Conservation (phyloP, 352 stramenopile species). For the Phytophthora palmivora region DNA sequence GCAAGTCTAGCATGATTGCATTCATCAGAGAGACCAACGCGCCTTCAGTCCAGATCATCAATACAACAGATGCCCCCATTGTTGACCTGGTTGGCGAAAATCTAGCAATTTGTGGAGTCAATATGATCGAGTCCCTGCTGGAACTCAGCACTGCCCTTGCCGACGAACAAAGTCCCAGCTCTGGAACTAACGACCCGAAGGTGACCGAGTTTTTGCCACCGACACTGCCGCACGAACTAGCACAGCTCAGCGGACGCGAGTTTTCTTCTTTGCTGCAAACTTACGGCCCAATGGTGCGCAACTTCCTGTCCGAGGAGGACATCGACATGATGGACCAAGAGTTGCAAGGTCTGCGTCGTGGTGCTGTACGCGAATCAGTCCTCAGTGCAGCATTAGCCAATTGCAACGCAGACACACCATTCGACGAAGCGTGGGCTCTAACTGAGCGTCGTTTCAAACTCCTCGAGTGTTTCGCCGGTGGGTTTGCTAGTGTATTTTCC, state of each 20-base stretch:
- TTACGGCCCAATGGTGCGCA: slow-evolving; percentile 39
- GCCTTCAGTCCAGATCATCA: slow-evolving; percentile 30
- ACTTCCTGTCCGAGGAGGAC: slow-evolving; percentile 39
- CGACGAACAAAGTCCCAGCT: slow-evolving; percentile 7
- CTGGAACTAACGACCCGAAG: slow-evolving; percentile 8
- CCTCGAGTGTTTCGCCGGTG: slow-evolving; percentile 65
- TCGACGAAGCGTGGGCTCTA: slow-evolving; percentile 50
- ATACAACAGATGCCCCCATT: slow-evolving; percentile 38
- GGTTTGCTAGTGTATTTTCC: slow-evolving; percentile 58
- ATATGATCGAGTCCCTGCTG: slow-evolving; percentile 52
- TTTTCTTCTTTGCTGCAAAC: slow-evolving; percentile 49
- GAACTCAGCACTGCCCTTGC: slow-evolving; percentile 34
- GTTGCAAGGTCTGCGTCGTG: slow-evolving; percentile 37
- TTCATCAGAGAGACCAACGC: slow-evolving; percentile 51
- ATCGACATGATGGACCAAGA: slow-evolving; percentile 44
- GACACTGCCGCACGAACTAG: slow-evolving; percentile 58
- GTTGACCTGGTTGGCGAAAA: slow-evolving; percentile 47
- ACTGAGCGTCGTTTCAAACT: slow-evolving; percentile 48
- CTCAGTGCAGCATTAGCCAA: slow-evolving; percentile 30
- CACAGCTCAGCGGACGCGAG: slow-evolving; percentile 52
- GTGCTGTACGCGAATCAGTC: slow-evolving; percentile 24
- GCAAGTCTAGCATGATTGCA: slow-evolving; percentile 39
- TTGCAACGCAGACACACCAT: slow-evolving; percentile 38
- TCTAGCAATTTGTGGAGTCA: slow-evolving; percentile 41
- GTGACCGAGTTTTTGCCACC: slow-evolving; percentile 41